phyloP scores from a whole-genome alignment of 352 stramenopile genomes.

The Blastocystis sp. region DNA sequence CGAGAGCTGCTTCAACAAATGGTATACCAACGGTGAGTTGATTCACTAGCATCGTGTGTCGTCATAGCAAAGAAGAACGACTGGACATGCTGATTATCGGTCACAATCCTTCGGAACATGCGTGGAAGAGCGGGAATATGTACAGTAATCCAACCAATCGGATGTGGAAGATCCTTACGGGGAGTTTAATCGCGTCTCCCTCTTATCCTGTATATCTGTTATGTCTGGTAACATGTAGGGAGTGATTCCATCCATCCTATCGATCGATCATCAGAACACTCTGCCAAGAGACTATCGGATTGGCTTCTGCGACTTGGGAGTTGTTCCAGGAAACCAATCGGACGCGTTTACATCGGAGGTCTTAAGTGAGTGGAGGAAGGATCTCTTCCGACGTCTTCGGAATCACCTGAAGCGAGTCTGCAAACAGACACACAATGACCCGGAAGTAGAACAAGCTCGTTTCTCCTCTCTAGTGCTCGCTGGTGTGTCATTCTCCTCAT shows the following conservation, averaged over 20 bases:
- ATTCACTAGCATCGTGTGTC: conserved; percentile 60
- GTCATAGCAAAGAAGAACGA: conserved; percentile 66
- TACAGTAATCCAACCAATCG: conserved; percentile 74
- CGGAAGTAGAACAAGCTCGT: not conserved
- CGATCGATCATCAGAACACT: conserved; percentile 33
- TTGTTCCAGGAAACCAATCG: conserved; percentile 31
- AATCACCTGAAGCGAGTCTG: conserved; percentile 22
- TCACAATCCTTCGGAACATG: conserved; percentile 76
- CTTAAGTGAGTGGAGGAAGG: not conserved
- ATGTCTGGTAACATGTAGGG: not conserved
- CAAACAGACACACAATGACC: conserved; percentile 13
- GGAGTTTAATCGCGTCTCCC: conserved; percentile 39
- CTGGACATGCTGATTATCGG: conserved; percentile 73
- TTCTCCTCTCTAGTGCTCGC: not conserved
- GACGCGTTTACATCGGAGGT: conserved; percentile 6
- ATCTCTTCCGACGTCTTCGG: not conserved
- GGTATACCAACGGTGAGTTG: not conserved
- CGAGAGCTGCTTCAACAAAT: conserved; percentile 43
- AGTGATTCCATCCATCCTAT: conserved; percentile 15
- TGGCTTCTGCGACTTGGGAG: conserved; percentile 30
- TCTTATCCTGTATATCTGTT: not conserved
- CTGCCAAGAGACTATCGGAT: conserved; percentile 29
- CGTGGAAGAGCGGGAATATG: conserved; percentile 68
- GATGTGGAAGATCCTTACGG: conserved; percentile 74
- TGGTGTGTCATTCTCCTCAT: conserved; percentile 6